Base-by-base conservation (phyloP, 2,329 filamentous ascomycete genomes). In the Aspergillus sp. region DNA sequence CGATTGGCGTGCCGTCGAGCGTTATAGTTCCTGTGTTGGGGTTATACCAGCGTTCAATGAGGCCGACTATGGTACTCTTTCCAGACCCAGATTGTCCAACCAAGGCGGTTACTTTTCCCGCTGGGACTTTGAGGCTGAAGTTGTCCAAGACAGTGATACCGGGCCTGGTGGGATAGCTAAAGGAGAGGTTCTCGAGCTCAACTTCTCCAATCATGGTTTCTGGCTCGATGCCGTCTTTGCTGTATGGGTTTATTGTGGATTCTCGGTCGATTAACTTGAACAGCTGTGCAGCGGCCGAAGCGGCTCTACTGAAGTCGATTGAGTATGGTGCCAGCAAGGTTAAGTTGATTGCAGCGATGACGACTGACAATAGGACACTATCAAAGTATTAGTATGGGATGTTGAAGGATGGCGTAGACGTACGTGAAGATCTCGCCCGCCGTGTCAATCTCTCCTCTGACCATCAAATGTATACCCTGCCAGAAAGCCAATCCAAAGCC, bases 61-160 rank as follows among this genome's bases (percentile, higher is more conserved):
- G 81, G 9, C 93, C 93, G 31, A 98, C 89, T 60, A 98, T 93
- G 0, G 95, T 98, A 67, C 89, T 93, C 77, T 98, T 99, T 47
- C 95, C 95, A 37, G 90, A 96, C 9, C 93, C 95, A 9, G 93
- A 98, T 0, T 93, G 91, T 57, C 95, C 95, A 6, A 99, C 95
- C 6, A 98, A 80, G 1, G 95, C 95, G 2, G 93, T 96, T 15
- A 90, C 92, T 78, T 96, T 96, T 17, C 93, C 93, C 3, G 93
- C 90, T 2, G 92, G 91, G 31, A 98, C 88, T 1, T 83, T 75
- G 1, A 99, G 83, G 56, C 81, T 90, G 57, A 98, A 90, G 62
- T 88, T 86, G 40, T 95, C 81, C 86, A 98, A 93, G 35, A 98
- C 90, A 1, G 87, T 84, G 3, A 96, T 92, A 67, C 97, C 92